A percentile compares a stretch with the other conserved stretches of the same genome.
These are phyloP conservation scores for Yarrowia galli DNA, from an alignment of 1,139 yeast genomes.

Conservation along the genomic window DNA sequence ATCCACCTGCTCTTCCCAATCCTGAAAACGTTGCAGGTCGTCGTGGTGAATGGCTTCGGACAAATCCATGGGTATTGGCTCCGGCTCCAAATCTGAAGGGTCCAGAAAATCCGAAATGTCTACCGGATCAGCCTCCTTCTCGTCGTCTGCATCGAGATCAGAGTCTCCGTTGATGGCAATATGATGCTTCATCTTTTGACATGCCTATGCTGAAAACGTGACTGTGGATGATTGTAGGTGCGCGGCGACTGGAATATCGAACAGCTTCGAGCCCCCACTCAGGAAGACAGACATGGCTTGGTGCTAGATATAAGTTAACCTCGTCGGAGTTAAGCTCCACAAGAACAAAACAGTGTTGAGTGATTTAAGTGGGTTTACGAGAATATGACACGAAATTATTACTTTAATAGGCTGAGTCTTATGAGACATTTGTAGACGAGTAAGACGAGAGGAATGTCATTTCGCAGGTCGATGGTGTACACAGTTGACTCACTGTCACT, in stretches of 20 bases:
- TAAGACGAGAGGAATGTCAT: neutral
- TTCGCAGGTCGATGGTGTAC: neutral
- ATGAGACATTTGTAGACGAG: neutral
- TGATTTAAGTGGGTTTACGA: constrained; percentile 23
- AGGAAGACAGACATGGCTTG: neutral
- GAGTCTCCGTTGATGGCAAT: constrained; percentile 28
- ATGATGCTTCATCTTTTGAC: constrained; percentile 12
- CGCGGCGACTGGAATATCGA: neutral
- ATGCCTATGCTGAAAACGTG: neutral
- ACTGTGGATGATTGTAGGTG: neutral
- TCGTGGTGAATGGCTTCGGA: constrained; percentile 25
- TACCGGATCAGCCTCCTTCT: constrained; percentile 18
- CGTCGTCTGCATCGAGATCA: constrained; percentile 31
- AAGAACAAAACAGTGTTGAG: constrained; percentile 1
- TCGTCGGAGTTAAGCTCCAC: constrained; percentile 28
- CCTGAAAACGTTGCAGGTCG: constrained; percentile 12
- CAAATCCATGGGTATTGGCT: constrained; percentile 19
- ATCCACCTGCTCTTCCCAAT: constrained; percentile 25
- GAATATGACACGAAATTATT: neutral
- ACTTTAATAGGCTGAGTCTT: neutral
- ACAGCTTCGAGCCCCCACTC: neutral
- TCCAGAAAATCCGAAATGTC: constrained; percentile 18
- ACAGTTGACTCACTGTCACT: neutral
- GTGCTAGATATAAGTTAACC: neutral
- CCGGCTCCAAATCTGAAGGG: constrained; percentile 18